These are phyloP conservation scores for Calonectria honghensis DNA, from an alignment of 2,329 filamentous ascomycete species.

Conservation along the genomic window DNA sequence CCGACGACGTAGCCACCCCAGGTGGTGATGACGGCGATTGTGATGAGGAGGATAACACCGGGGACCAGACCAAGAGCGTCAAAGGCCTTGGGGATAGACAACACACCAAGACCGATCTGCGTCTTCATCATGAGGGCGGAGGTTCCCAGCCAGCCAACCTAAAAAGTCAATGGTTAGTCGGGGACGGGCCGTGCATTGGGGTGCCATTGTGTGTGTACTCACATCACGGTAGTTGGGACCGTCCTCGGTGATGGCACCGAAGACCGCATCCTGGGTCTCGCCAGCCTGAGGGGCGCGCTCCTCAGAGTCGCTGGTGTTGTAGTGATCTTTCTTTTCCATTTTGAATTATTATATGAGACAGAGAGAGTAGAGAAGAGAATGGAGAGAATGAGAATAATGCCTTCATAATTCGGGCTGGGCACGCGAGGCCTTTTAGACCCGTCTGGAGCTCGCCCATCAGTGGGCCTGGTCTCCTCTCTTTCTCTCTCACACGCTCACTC, in stretches of 20 bases:
- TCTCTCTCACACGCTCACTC: neutral
- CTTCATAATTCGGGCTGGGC: constrained; percentile 9
- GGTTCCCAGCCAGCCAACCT: constrained; percentile 23
- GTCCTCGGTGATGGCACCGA: constrained; percentile 27
- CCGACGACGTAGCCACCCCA: constrained; percentile 22
- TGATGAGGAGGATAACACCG: constrained; percentile 23
- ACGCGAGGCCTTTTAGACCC: constrained; percentile 20
- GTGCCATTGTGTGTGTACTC: neutral
- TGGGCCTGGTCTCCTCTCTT: neutral
- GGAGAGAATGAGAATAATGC: constrained; percentile 3
- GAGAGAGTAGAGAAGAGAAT: constrained; percentile 10
- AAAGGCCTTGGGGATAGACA: constrained; percentile 21
- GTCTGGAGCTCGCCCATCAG: constrained; percentile 11
- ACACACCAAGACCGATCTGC: constrained; percentile 18
- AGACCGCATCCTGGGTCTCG: constrained; percentile 25
- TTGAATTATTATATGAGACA: constrained; percentile 4
- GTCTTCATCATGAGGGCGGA: constrained; percentile 25
- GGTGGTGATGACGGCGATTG: constrained; percentile 20
- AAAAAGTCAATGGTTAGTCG: neutral
- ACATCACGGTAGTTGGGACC: constrained; percentile 30
- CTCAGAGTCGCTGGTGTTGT: constrained; percentile 24
- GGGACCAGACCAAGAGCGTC: constrained; percentile 20
- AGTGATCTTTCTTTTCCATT: constrained; percentile 18
- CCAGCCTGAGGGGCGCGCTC: neutral
- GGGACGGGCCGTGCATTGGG: neutral